Percentiles rank a stretch among this genome's conserved stretches.
phyloP scores from a whole-genome alignment of 1,284 basidiomycete genomes.

The Cystobasidium pallidum region DNA sequence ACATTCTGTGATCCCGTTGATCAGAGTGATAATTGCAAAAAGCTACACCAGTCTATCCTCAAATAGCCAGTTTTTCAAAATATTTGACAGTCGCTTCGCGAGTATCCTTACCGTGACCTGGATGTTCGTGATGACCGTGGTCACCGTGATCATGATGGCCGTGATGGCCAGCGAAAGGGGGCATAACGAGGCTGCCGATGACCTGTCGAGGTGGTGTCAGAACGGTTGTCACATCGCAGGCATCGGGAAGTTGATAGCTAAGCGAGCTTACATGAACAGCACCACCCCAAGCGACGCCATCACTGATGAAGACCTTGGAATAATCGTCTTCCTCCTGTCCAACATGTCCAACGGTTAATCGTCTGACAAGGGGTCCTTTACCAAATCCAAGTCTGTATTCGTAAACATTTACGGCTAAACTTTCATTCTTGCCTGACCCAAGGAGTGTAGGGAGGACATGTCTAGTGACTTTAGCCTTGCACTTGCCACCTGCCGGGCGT shows the following conservation, averaged over 20 bases:
- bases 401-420: conserved; percentile 51
- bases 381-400: conserved; percentile 48
- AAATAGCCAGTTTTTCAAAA: conserved; percentile 3
- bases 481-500: not conserved
- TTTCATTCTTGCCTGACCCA: conserved; percentile 49
- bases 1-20: conserved; percentile 3
- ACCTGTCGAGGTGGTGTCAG: no score
- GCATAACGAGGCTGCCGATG: conserved; percentile 47
- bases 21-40: conserved; percentile 6
- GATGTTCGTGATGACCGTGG: conserved; percentile 1
- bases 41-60: not conserved
- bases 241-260: no score
- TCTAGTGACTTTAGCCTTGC: conserved; percentile 49
- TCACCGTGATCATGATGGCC: conserved; percentile 28
- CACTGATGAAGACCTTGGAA: conserved; percentile 46
- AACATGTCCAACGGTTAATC: conserved; percentile 44
- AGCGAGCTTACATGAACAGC: conserved; percentile 50
- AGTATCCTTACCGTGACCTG: not conserved
- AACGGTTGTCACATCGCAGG: no score
- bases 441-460: conserved; percentile 52
- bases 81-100: not conserved
- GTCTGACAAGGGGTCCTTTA: conserved; percentile 47
- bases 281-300: conserved; percentile 49
- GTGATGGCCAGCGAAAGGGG: conserved; percentile 48
- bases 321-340: conserved; percentile 36